phyloP scores from a whole-genome alignment of 805 yeast genomes.

The Cyberlindnera misumaiensis region DNA sequence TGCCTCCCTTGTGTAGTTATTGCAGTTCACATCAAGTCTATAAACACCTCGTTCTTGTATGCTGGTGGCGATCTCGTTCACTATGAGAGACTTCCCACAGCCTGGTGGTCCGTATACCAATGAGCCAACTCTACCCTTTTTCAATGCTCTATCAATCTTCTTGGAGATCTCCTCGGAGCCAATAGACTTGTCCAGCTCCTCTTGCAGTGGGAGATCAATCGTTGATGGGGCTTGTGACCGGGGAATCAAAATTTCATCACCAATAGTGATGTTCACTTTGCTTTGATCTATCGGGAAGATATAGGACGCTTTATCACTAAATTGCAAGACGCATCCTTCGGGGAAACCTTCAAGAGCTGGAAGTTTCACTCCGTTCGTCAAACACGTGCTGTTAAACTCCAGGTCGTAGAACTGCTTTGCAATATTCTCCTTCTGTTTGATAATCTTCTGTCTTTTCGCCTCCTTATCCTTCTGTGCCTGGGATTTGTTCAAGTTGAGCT shows the following conservation, averaged over 20 bases:
- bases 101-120: conserved; percentile 72
- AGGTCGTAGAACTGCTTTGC: conserved; percentile 12
- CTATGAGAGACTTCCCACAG: conserved; percentile 66
- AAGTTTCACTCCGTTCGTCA: conserved; percentile 46
- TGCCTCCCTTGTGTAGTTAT: conserved; percentile 48
- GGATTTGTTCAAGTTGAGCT: conserved; percentile 17
- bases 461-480: conserved; percentile 17
- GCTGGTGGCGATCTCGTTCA: conserved; percentile 33
- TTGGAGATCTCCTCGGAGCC: conserved; percentile 48
- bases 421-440: conserved; percentile 18
- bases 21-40: conserved; percentile 47
- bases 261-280: conserved; percentile 38
- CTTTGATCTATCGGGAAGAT: conserved; percentile 29
- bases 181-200: conserved; percentile 30
- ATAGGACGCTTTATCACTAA: conserved; percentile 39
- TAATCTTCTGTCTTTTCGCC: conserved; percentile 14
- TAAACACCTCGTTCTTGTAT: conserved; percentile 36
- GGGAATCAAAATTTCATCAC: conserved; percentile 33
- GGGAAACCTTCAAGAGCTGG: conserved; percentile 48
- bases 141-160: conserved; percentile 33
- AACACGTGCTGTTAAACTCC: conserved; percentile 25
- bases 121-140: conserved; percentile 45
- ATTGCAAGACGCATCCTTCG: conserved; percentile 51
- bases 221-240: conserved; percentile 15
- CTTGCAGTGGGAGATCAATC: neutral